Evolutionary conservation across 2,329 filamentous ascomycete genomes (phyloP).

Genomic region (Shiraia sp.): DNA sequence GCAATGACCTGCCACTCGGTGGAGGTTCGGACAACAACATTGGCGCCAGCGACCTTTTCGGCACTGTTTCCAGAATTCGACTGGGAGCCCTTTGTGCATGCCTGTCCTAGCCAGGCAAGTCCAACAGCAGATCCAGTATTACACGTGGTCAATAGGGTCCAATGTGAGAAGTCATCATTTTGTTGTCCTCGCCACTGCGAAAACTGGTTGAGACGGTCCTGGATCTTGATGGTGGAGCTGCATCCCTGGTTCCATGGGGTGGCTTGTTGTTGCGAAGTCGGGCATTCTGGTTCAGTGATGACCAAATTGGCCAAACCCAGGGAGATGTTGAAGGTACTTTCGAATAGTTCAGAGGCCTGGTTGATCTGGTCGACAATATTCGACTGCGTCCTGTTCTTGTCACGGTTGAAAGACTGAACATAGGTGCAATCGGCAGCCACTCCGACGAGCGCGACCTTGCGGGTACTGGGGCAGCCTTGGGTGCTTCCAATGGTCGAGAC

Average conservation of each 20-base stretch:
- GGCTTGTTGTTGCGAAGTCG: conserved; percentile 65
- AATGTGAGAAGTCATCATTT: conserved; percentile 84
- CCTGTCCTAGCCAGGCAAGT: conserved; percentile 88
- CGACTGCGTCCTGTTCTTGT: conserved; percentile 67
- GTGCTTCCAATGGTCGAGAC: conserved; percentile 77
- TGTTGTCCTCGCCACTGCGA: conserved; percentile 83
- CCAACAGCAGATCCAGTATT: conserved; percentile 84
- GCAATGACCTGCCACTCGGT: conserved; percentile 96
- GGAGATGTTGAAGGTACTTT: conserved; percentile 91
- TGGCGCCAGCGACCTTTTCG: conserved; percentile 81
- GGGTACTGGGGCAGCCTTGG: conserved; percentile 82
- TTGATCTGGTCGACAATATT: conserved; percentile 87
- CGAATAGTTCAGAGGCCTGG: conserved; percentile 82
- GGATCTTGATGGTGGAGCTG: conserved; percentile 64
- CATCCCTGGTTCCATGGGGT: conserved; percentile 87
- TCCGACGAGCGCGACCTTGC: conserved; percentile 88
- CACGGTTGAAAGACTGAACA: conserved; percentile 71
- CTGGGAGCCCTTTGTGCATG: conserved; percentile 67
- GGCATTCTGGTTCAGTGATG: conserved; percentile 75
- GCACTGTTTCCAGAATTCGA: conserved; percentile 51
- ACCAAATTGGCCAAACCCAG: conserved; percentile 86
- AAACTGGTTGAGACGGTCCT: conserved; percentile 81
- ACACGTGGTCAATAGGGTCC: conserved; percentile 85
- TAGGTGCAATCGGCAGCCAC: conserved; percentile 94
- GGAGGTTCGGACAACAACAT: conserved; percentile 82